Conservation (phyloP, 148 eudicot species). For the Fagopyrum esculentum region DNA sequence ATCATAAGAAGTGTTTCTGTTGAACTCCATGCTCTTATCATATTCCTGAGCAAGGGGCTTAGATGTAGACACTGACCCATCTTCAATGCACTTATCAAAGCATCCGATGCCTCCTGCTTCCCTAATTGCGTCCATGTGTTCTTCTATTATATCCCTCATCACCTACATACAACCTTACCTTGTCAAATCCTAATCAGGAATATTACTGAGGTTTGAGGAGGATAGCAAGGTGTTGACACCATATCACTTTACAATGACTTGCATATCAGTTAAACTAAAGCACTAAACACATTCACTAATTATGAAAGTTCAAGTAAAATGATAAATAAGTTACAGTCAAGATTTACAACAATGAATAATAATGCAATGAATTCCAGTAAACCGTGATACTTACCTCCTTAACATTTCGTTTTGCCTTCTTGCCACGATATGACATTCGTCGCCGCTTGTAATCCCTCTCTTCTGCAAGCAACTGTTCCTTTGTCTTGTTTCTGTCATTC, state of each 20-base stretch:
- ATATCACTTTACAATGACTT: neutral
- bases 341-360: neutral
- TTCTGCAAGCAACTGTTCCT: slow-evolving; percentile 93
- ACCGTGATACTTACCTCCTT: slow-evolving; percentile 49
- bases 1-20: slow-evolving; percentile 10
- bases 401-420: slow-evolving; percentile 67
- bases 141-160: slow-evolving; percentile 85
- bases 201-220: neutral
- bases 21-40: slow-evolving; percentile 19
- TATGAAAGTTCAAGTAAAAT: neutral
- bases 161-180: slow-evolving; percentile 29
- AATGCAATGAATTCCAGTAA: neutral
- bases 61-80: slow-evolving; percentile 22
- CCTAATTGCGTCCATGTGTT: slow-evolving; percentile 70
- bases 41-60: slow-evolving; percentile 25
- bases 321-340: neutral
- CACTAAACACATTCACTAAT: neutral
- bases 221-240: neutral
- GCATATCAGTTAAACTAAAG: neutral
- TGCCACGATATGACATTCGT: slow-evolving; percentile 96
- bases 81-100: slow-evolving; percentile 30
- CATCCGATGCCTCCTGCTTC: slow-evolving; percentile 62
- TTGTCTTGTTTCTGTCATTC: slow-evolving; percentile 43
- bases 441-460: slow-evolving; percentile 98
- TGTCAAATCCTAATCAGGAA: neutral